Evolutionary conservation across 306 rosid genomes (phyloP).

Genomic region (Ormosia semicastrata): DNA sequence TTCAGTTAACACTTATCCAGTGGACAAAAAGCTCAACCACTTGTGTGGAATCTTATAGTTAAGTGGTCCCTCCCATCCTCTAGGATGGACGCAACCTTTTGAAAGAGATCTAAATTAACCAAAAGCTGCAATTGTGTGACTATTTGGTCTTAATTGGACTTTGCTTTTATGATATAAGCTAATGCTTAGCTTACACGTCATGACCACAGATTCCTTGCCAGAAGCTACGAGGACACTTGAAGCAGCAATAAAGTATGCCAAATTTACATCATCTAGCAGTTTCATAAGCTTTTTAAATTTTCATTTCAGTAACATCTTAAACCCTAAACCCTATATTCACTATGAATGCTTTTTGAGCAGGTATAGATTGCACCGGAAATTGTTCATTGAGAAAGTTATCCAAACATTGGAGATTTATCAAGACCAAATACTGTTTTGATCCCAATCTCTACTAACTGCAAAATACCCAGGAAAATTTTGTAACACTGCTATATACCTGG

Average conservation of each 20-base stretch:
- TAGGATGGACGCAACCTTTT: neutral
- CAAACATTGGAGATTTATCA: slow-evolving; percentile 78
- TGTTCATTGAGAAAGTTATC: slow-evolving; percentile 67
- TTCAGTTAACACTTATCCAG: neutral
- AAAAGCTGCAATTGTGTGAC: neutral
- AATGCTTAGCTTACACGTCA: neutral
- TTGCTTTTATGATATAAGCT: slow-evolving; percentile 20
- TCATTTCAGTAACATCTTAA: slow-evolving; percentile 2
- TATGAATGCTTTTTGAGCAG: slow-evolving; percentile 50
- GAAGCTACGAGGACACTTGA: slow-evolving; percentile 61
- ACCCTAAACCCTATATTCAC: neutral
- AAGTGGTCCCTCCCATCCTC: neutral
- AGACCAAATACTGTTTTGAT: slow-evolving; percentile 66
- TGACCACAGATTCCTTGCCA: slow-evolving; percentile 63
- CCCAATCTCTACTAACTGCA: slow-evolving; percentile 7
- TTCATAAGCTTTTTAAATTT: slow-evolving; percentile 11
- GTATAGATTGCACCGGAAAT: slow-evolving; percentile 78
- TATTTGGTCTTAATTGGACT: slow-evolving; percentile 4
- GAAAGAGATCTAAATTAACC: neutral
- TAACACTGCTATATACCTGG: neutral
- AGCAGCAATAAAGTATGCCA: slow-evolving; percentile 67
- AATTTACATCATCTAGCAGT: slow-evolving; percentile 10
- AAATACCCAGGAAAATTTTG: slow-evolving; percentile 36
- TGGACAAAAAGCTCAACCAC: neutral
- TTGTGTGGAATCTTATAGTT: neutral